These are phyloP conservation scores for Alternaria incomplexa DNA, from an alignment of 2,329 filamentous ascomycete genomes.

Conservation along the genomic window DNA sequence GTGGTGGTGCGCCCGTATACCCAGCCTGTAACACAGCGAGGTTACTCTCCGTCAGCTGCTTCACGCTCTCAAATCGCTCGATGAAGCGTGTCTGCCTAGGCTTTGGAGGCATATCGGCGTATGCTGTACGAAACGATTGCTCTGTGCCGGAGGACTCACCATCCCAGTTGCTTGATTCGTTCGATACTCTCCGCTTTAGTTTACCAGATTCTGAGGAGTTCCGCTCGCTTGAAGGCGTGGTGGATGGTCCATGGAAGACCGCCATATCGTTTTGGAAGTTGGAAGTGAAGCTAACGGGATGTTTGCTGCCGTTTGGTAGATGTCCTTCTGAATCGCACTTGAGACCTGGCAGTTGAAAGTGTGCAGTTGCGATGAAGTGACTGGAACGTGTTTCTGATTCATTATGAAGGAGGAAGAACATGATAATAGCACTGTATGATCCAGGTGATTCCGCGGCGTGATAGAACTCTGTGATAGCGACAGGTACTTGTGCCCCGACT, in stretches of 20 bases:
- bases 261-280: background rate
- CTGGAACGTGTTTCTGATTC: background rate
- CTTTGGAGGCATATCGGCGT: background rate
- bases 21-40: background rate
- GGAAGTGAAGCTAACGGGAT: background rate
- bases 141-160: background rate
- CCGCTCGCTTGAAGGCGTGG: background rate
- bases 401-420: background rate
- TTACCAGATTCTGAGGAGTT: background rate
- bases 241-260: background rate
- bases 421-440: background rate
- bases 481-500: background rate
- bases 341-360: background rate
- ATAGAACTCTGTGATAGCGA: background rate
- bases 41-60: background rate
- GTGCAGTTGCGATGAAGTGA: background rate
- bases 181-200: background rate
- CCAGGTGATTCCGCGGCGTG: background rate
- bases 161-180: background rate
- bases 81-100: background rate
- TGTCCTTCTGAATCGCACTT: background rate
- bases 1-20: background rate
- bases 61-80: background rate
- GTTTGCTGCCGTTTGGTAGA: background rate
- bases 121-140: background rate